A percentile compares a stretch with the other conserved stretches of the same genome.
Conservation (phyloP, 163 green algal species). For the Dunaliella salina region DNA sequence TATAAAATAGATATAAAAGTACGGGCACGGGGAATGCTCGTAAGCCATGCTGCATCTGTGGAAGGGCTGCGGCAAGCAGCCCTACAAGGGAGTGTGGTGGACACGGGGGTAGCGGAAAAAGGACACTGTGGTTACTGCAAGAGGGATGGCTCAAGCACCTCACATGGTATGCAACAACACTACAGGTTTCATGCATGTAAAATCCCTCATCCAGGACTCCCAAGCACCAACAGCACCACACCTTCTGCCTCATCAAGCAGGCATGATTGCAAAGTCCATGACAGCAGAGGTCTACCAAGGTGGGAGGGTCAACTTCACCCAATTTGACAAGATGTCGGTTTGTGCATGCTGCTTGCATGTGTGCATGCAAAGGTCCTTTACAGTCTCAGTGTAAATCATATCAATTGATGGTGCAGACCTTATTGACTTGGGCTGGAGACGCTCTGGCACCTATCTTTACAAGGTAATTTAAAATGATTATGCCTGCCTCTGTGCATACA, state of each 20-base stretch:
- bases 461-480: slow-evolving; percentile 30
- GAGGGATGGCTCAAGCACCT: neutral
- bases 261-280: slow-evolving; percentile 18
- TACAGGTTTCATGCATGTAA: neutral
- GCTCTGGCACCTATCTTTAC: slow-evolving; percentile 48
- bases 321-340: neutral
- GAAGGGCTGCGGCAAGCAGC: no score
- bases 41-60: no score
- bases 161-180: neutral
- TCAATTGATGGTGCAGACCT: slow-evolving; percentile 34
- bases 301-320: neutral
- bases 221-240: neutral
- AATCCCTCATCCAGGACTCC: neutral
- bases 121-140: slow-evolving; percentile 11
- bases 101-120: slow-evolving; percentile 14
- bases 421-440: slow-evolving; percentile 53
- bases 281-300: slow-evolving; percentile 46
- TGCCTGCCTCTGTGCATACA: neutral
- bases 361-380: neutral
- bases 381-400: neutral
- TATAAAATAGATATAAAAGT: no score
- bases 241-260: neutral
- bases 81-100: slow-evolving; percentile 7
- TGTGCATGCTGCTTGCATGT: neutral
- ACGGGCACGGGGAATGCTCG: no score